phyloP scores from a whole-genome alignment of 345 rosid genomes.

The Eucalyptus tenuipes region DNA sequence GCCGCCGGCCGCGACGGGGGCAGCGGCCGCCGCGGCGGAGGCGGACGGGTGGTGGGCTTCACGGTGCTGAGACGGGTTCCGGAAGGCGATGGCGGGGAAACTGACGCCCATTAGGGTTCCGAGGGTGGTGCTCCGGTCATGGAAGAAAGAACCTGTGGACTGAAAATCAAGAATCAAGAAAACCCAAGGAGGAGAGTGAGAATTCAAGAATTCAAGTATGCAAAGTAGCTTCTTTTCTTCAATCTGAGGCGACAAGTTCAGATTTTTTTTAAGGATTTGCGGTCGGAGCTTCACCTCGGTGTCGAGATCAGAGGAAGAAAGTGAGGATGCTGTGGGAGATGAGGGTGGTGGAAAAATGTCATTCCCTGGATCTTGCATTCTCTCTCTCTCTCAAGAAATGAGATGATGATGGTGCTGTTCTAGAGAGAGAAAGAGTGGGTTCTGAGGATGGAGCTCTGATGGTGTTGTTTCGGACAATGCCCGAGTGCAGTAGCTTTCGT shows the following conservation, averaged over 20 bases:
- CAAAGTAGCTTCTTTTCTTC: not conserved
- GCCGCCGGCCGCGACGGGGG: not conserved
- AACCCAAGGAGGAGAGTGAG: not conserved
- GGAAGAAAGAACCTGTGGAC: constrained; percentile 97
- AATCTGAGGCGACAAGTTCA: not conserved
- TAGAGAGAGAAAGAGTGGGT: not conserved
- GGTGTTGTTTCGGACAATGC: not conserved
- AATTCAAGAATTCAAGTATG: not conserved
- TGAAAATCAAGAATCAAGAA: not conserved
- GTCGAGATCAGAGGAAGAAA: constrained; percentile 93
- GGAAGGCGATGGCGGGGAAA: constrained; percentile 54
- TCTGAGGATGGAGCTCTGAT: not conserved
- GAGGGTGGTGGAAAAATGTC: constrained; percentile 29
- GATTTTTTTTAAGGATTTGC: not conserved
- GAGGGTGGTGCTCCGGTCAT: constrained; percentile 85
- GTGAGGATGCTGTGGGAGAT: constrained; percentile 73
- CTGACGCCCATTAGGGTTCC: constrained; percentile 91
- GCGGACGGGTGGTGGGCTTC: constrained; percentile 6
- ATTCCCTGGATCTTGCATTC: constrained; percentile 45
- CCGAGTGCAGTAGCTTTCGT: not conserved
- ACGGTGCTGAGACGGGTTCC: constrained; percentile 46
- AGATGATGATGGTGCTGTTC: not conserved
- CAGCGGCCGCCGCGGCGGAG: not conserved
- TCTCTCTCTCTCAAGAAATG: not conserved
- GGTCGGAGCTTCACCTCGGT: constrained; percentile 42